Conservation (phyloP, 306 rosid genomes). For the Trifolium pratense region DNA sequence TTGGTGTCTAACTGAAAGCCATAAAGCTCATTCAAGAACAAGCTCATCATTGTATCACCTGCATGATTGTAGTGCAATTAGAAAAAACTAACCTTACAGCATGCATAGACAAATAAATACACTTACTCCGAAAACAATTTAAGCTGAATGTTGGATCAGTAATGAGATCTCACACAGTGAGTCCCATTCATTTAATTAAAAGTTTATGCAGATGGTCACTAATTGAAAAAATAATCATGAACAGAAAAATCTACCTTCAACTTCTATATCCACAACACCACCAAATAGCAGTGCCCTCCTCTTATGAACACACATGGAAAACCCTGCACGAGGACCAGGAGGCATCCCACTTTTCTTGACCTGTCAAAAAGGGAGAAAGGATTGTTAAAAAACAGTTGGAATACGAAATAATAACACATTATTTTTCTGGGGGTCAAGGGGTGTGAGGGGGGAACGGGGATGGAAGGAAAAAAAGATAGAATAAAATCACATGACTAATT, state of each 20-base stretch:
- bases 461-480: slow-evolving; percentile 26
- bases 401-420: slow-evolving; percentile 2
- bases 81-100: slow-evolving; percentile 31
- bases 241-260: slow-evolving; percentile 64
- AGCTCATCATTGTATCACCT: slow-evolving; percentile 96
- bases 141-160: slow-evolving; percentile 10
- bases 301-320: slow-evolving; percentile 93
- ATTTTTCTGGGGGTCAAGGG: background rate
- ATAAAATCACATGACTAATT: slow-evolving; percentile 6
- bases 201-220: background rate
- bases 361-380: slow-evolving; percentile 50
- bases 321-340: slow-evolving; percentile 98
- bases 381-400: slow-evolving; percentile 34
- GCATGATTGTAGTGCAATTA: slow-evolving; percentile 44
- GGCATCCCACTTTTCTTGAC: slow-evolving; percentile 99
- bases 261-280: slow-evolving; percentile 98
- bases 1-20: slow-evolving; percentile 87
- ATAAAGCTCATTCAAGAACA: slow-evolving; percentile 91
- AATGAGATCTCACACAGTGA: slow-evolving; percentile 5
- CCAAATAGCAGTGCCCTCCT: slow-evolving; percentile 90
- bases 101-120: slow-evolving; percentile 30
- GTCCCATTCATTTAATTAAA: slow-evolving; percentile 13
- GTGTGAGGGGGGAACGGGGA: background rate
- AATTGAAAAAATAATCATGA: slow-evolving; percentile 8
- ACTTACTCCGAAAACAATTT: slow-evolving; percentile 17